Evolutionary conservation across 306 rosid genomes (phyloP).

Genomic region (Arachis hypogaea): DNA sequence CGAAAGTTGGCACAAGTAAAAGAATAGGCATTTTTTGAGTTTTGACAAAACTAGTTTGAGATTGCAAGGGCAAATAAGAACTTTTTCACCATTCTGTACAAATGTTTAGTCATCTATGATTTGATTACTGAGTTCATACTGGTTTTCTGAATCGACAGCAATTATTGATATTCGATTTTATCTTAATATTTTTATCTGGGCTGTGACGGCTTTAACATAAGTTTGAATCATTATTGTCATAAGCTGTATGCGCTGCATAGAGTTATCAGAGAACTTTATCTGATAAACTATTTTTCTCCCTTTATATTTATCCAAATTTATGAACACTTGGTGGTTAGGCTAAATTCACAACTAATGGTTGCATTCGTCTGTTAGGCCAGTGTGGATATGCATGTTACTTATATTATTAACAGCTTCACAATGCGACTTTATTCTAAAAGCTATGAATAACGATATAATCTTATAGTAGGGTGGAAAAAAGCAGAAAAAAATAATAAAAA

Average conservation of each 20-base stretch:
- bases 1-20: not conserved
- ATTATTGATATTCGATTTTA: not conserved
- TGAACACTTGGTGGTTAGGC: not conserved
- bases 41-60: not conserved
- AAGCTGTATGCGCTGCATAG: conserved; percentile 2
- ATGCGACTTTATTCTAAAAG: conserved; percentile 11
- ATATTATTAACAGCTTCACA: not conserved
- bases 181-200: not conserved
- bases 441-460: conserved; percentile 10
- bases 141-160: conserved; percentile 5
- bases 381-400: not conserved
- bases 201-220: not conserved
- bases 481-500: not conserved
- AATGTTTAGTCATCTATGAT: conserved; percentile 16
- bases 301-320: not conserved
- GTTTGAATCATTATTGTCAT: conserved; percentile 2
- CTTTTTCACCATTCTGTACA: not conserved
- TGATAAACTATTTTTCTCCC: conserved; percentile 2
- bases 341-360: not conserved
- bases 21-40: not conserved
- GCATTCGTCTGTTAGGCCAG: not conserved
- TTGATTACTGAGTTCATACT: not conserved
- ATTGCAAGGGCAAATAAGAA: not conserved
- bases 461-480: not conserved
- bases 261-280: conserved; percentile 1